These are phyloP conservation scores for Rhizomucor miehei DNA, from an alignment of 371 early-diverging fungal genomes.

Conservation along the genomic window DNA sequence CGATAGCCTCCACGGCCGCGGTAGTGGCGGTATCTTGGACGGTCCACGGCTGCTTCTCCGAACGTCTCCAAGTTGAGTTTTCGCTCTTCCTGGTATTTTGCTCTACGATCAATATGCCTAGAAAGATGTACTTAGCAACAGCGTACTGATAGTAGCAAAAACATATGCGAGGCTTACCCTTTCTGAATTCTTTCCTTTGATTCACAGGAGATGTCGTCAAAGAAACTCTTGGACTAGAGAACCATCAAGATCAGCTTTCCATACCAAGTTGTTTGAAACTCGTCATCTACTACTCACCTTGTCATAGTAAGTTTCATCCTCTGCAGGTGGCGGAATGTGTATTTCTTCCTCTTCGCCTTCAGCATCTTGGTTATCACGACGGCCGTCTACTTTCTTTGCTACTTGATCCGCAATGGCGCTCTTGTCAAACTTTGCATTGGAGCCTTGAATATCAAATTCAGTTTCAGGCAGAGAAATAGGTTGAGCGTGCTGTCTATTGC, in stretches of 20 bases:
- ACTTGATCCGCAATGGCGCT: slow-evolving; percentile 71
- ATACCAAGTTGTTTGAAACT: neutral
- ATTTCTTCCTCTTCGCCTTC: slow-evolving; percentile 14
- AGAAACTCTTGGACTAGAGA: slow-evolving; percentile 74
- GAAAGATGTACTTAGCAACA: neutral
- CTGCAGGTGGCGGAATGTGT: slow-evolving; percentile 32
- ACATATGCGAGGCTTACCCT: slow-evolving; percentile 3
- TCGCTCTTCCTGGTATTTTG: slow-evolving; percentile 82
- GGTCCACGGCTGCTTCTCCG: slow-evolving; percentile 79
- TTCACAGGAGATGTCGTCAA: slow-evolving; percentile 97
- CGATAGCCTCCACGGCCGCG: slow-evolving; percentile 58
- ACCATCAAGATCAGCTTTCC: neutral
- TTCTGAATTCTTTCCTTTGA: slow-evolving; percentile 78
- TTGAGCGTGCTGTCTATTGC: slow-evolving; percentile 3
- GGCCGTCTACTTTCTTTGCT: slow-evolving; percentile 9
- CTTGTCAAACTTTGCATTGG: slow-evolving; percentile 93
- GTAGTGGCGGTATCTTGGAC: slow-evolving; percentile 62
- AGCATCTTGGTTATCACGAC: slow-evolving; percentile 26
- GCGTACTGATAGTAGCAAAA: neutral
- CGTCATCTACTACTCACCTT: slow-evolving; percentile 3
- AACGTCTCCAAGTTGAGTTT: slow-evolving; percentile 93
- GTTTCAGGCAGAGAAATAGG: slow-evolving; percentile 29
- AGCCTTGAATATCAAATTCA: slow-evolving; percentile 93
- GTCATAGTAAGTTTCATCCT: slow-evolving; percentile 55
- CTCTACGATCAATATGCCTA: slow-evolving; percentile 63